These are phyloP conservation scores for Tolypocladium inflatum DNA, from an alignment of 2,329 filamentous ascomycete genomes.

Conservation along the genomic window DNA sequence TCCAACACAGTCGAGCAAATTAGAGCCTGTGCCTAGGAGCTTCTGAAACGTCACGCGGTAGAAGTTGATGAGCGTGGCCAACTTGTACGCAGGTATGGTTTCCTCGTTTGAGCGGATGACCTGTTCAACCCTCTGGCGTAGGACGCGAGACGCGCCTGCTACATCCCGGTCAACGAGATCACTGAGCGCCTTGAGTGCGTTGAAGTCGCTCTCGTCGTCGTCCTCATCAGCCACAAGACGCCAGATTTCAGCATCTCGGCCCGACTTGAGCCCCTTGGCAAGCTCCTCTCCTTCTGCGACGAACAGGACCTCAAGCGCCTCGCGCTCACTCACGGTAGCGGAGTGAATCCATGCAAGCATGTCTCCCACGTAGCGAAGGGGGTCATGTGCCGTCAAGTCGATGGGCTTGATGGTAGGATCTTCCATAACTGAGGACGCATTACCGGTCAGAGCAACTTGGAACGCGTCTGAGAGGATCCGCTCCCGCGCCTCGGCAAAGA, in stretches of 20 bases:
- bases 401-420: constrained; percentile 73
- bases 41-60: constrained; percentile 80
- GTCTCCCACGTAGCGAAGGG: constrained; percentile 84
- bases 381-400: constrained; percentile 86
- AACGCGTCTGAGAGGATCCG: constrained; percentile 82
- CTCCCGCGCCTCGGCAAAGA: constrained; percentile 84
- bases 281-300: constrained; percentile 86
- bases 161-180: constrained; percentile 83
- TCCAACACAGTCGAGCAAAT: constrained; percentile 58
- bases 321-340: constrained; percentile 83
- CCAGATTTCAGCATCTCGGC: constrained; percentile 79
- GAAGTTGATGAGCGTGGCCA: constrained; percentile 82
- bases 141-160: constrained; percentile 67
- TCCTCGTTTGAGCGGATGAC: constrained; percentile 91
- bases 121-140: constrained; percentile 85
- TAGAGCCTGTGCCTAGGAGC: constrained; percentile 60
- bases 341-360: constrained; percentile 98
- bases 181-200: constrained; percentile 72
- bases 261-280: constrained; percentile 68
- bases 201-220: constrained; percentile 52
- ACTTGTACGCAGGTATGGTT: constrained; percentile 76
- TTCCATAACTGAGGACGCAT: constrained; percentile 44
- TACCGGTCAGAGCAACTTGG: constrained; percentile 76
- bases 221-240: constrained; percentile 51
- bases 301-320: constrained; percentile 86